Percentiles rank a stretch among this genome's conserved stretches.
phyloP scores from a whole-genome alignment of 2,329 filamentous ascomycete genomes.

The Verticillium klebahnii region DNA sequence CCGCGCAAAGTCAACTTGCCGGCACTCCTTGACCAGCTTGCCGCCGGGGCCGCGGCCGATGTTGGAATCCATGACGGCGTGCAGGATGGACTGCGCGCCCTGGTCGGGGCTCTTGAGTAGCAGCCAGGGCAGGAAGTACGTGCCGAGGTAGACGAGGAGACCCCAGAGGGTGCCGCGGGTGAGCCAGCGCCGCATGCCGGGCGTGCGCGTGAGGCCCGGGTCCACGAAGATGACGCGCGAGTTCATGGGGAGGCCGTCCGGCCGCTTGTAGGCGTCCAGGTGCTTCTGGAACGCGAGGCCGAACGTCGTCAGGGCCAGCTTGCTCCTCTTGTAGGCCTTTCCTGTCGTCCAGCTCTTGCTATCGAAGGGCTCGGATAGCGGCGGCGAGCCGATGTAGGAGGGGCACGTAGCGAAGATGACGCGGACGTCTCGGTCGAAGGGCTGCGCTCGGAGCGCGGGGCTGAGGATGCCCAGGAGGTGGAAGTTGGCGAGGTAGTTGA shows the following conservation, averaged over 20 bases:
- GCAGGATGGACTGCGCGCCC: constrained; percentile 82
- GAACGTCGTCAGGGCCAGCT: constrained; percentile 84
- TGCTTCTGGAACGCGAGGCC: constrained; percentile 90
- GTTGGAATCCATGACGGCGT: constrained; percentile 76
- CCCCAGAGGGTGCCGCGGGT: constrained; percentile 80
- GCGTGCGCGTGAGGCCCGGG: constrained; percentile 78
- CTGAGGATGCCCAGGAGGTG: constrained; percentile 88
- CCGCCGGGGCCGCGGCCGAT: constrained; percentile 63
- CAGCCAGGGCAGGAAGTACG: constrained; percentile 81
- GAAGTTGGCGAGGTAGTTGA: constrained; percentile 95
- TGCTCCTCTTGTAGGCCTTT: constrained; percentile 59
- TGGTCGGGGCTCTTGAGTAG: constrained; percentile 78
- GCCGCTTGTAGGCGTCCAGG: constrained; percentile 75
- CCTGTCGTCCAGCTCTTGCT: constrained; percentile 49
- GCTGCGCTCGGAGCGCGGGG: constrained; percentile 85
- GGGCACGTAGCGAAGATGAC: constrained; percentile 84
- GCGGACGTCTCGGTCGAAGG: constrained; percentile 87
- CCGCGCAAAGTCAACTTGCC: constrained; percentile 65
- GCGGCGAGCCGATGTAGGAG: constrained; percentile 75
- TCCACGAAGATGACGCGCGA: constrained; percentile 82
- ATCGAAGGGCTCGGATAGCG: constrained; percentile 50
- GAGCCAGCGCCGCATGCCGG: constrained; percentile 82
- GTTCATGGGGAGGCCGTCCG: constrained; percentile 78
- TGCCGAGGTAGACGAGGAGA: constrained; percentile 68
- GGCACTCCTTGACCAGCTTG: constrained; percentile 83